phyloP scores from a whole-genome alignment of 1,139 yeast genomes.

The Suhomyces anneliseae region DNA sequence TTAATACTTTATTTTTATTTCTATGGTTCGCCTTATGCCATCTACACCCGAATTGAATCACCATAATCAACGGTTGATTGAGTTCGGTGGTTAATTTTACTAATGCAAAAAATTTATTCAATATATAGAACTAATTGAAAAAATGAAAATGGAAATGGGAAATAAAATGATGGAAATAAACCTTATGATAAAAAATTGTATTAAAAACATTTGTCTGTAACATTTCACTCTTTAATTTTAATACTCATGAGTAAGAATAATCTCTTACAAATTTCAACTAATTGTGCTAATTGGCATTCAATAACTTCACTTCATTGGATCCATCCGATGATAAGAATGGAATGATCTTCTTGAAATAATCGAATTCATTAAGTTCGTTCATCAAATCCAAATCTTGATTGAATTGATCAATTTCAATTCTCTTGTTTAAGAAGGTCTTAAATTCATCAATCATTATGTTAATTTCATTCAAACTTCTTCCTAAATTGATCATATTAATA shows the following conservation, averaged over 20 bases:
- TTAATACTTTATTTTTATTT: too few species aligned
- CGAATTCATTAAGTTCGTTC: constrained; percentile 28
- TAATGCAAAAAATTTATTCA: not conserved
- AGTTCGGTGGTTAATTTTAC: too few species aligned
- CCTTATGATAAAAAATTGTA: not conserved
- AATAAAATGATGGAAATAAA: too few species aligned
- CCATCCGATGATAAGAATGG: constrained; percentile 46
- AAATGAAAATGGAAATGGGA: not conserved
- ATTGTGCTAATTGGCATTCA: constrained; percentile 33
- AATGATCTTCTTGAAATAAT: constrained; percentile 39
- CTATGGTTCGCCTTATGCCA: too few species aligned
- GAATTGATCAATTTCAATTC: constrained; percentile 39
- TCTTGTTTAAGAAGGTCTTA: constrained; percentile 49
- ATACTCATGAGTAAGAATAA: too few species aligned
- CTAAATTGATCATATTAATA: constrained; percentile 37
- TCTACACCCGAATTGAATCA: too few species aligned
- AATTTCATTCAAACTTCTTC: constrained; percentile 71
- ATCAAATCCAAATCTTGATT: constrained; percentile 17
- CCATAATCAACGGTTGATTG: too few species aligned
- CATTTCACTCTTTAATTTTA: too few species aligned
- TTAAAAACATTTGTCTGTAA: not conserved
- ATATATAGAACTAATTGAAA: not conserved
- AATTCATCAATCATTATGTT: constrained; percentile 55
- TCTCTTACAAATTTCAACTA: not conserved
- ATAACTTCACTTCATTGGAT: constrained; percentile 36